Base-by-base conservation (phyloP, 2,329 filamentous ascomycete genomes). In the Lasiodiplodia hormozganensis region DNA sequence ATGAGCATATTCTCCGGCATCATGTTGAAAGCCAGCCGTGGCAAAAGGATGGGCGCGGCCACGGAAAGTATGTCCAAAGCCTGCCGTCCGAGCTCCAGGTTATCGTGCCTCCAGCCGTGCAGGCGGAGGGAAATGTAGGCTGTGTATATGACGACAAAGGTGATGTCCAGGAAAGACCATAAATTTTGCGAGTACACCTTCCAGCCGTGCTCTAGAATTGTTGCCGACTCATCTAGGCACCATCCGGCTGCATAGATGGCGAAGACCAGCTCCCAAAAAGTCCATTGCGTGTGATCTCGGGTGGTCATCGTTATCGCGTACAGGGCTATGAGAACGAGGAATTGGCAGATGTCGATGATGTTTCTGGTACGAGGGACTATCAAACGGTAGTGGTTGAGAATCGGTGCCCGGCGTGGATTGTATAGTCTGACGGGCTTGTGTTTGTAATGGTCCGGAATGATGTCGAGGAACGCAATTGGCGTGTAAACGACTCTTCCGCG, bases 361-460 rank as follows among this genome's bases (percentile, higher is more conserved):
- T 92, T 94, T 68, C 93, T 85, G 0, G 90, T 95, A 16, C 92
- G 85, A 12, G 93, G 93, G 10, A 96, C 93, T 71, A 94, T 91
- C 8, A 96, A 85, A 1, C 93, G 90, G 75, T 96, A 96, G 76
- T 96, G 93, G 74, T 96, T 95, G 25, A 96, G 84, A 31, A 94
- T 76, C 1, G 92, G 91, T 5, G 90, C 92, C 71, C 89, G 87
- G 18, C 90, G 84, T 1, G 92, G 93, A 74, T 94, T 90, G 77
- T 96, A 96, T 0, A 96, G 82, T 8, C 91, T 90, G 67, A 96
- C 94, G 2, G 92, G 92, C 72, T 92, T 92, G 74, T 91, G 87
- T 80, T 96, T 96, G 83, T 96, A 96, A 73, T 91, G 89, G 76
- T 96, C 93, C 0, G 93, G 92, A 58, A 96, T 88, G 69, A 96